Evolutionary conservation across 2,329 filamentous ascomycete genomes (phyloP), one percentile per base, ranked within the genome.

Genomic region (Aureobasidium sp.): DNA sequence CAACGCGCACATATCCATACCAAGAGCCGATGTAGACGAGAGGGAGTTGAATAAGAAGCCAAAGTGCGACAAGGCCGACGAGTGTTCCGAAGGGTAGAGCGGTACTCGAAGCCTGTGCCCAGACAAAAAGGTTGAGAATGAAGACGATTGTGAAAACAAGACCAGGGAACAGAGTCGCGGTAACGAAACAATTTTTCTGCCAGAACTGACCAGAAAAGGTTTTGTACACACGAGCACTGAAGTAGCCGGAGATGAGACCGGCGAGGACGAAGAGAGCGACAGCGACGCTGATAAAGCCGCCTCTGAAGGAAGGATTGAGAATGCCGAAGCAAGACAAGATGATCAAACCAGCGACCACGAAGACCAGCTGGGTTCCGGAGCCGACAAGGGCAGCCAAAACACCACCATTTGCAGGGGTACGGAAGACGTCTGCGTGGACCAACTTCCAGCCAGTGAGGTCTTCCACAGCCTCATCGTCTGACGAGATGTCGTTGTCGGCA

Each of bases 371-470:
- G 80, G 89, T 91, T 45, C 91, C 91, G 1, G 90, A 95, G 3
- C 91, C 91, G 25, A 95, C 80, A 8, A 96, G 77, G 1, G 91
- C 90, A 0, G 91, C 90, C 42, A 96, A 79, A 2, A 96, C 78
- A 57, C 85, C 83, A 32, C 89, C 89, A 65, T 85, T 83, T 3
- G 79, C 74, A 0, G 91, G 91, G 30, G 86, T 79, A 50, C 91
- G 83, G 77, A 96, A 96, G 4, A 95, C 89, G 72, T 96, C 91
- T n/a, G 84, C 89, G 69, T 95, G 90, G 3, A 96, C 80, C 16
- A 94, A 78, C 73, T 96, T 96, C 91, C 91, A 96, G 55, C 91
- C 90, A 2, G 89, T 90, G 32, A 89, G 82, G 67, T 96, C 91
- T 68, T 96, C 91, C 7, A 90, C 73, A 0, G 82, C 76, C 66